Conservation (phyloP, 768 basidiomycete genomes). For the Boletales sp. region DNA sequence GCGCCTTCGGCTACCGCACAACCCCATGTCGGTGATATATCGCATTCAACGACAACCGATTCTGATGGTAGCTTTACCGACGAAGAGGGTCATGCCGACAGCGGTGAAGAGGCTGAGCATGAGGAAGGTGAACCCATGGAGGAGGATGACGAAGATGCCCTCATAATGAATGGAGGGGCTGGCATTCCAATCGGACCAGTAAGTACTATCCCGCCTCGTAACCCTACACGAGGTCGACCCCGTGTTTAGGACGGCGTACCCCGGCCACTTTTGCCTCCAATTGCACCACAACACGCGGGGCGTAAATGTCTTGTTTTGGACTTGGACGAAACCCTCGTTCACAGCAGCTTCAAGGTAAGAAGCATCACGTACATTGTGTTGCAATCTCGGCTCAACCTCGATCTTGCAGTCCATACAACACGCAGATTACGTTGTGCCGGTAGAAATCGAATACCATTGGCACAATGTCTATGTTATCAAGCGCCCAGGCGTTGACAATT, state of each 20-base stretch:
- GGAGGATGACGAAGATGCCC: conserved; percentile 80
- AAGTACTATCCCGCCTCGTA: conserved; percentile 31
- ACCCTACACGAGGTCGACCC: conserved; percentile 3
- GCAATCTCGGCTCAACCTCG: conserved; percentile 8
- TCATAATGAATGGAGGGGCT: conserved; percentile 88
- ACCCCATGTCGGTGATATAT: conserved; percentile 28
- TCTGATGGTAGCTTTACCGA: conserved; percentile 47
- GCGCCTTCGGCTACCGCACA: conserved; percentile 23
- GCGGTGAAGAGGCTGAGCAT: conserved; percentile 45
- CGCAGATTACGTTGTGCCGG: conserved; percentile 97
- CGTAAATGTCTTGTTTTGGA: conserved; percentile 96
- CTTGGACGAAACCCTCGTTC: conserved; percentile 94
- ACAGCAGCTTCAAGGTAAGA: conserved; percentile 94
- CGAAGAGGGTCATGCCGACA: conserved; percentile 65
- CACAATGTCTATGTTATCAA: conserved; percentile 99
- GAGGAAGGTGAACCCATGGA: conserved; percentile 64
- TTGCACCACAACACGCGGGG: conserved; percentile 76
- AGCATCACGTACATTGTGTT: conserved; percentile 7
- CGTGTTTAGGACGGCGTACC: conserved; percentile 73
- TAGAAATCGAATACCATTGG: conserved; percentile 97
- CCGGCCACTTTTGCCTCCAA: conserved; percentile 82
- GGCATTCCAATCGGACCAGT: conserved; percentile 95
- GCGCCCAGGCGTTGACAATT: conserved; percentile 95
- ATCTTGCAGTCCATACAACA: conserved; percentile 75
- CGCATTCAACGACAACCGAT: conserved; percentile 30